Evolutionary conservation across 345 rosid genomes (phyloP).

Genomic region (Toxicodendron radicans): DNA sequence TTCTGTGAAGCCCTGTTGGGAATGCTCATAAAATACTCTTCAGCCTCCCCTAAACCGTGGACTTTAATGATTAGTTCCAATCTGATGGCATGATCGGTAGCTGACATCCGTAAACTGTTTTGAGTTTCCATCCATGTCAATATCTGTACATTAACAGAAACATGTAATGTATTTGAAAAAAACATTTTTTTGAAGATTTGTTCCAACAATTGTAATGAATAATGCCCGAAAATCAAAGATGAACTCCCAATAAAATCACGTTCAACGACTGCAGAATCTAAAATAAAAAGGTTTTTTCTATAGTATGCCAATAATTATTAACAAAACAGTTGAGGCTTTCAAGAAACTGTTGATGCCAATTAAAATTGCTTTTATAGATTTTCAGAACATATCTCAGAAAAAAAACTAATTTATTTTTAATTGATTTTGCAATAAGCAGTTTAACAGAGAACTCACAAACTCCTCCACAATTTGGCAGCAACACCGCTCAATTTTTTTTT

Average conservation of each 20-base stretch:
- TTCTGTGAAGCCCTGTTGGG: slow-evolving; percentile 27
- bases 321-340: too few species aligned
- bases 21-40: slow-evolving; percentile 41
- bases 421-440: too few species aligned
- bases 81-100: slow-evolving; percentile 36
- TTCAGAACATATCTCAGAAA: neutral
- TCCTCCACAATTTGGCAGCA: neutral
- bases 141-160: slow-evolving; percentile 31
- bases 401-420: neutral
- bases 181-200: neutral
- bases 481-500: neutral
- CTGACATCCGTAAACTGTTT: slow-evolving; percentile 25
- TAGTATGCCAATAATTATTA: too few species aligned
- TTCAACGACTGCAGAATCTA: neutral
- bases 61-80: slow-evolving; percentile 47
- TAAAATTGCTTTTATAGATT: neutral
- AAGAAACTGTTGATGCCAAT: neutral
- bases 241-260: neutral
- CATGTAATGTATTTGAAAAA: neutral
- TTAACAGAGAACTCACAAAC: too few species aligned
- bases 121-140: slow-evolving; percentile 54
- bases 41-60: slow-evolving; percentile 42
- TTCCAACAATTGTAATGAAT: neutral
- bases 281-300: neutral
- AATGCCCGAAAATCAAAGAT: neutral